A percentile compares a stretch with the other conserved stretches of the same genome.
phyloP scores from a whole-genome alignment of 2,329 filamentous ascomycete genomes.

The Plenodomus lindquistii region DNA sequence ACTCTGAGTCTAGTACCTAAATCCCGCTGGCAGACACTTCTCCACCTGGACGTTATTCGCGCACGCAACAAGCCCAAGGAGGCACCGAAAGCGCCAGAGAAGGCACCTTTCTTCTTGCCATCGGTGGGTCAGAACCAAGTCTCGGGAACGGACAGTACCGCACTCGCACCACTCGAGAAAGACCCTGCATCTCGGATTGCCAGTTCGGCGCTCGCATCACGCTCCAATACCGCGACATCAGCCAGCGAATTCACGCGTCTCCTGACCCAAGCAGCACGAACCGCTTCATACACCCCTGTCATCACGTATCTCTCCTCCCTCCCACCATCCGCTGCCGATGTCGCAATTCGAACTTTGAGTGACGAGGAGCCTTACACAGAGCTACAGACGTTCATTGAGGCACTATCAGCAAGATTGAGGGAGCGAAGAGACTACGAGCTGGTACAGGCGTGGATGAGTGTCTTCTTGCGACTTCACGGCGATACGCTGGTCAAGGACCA shows the following conservation, averaged over 20 bases:
- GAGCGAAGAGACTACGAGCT: conserved; percentile 85
- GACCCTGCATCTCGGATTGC: conserved; percentile 38
- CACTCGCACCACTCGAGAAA: conserved; percentile 14
- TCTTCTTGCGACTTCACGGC: conserved; percentile 81
- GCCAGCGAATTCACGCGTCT: conserved; percentile 53
- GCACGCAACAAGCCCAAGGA: conserved; percentile 93
- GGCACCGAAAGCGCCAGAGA: conserved; percentile 87
- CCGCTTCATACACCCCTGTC: conserved; percentile 67
- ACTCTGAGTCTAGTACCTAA: conserved; percentile 89
- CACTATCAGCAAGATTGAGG: conserved; percentile 71
- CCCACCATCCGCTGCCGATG: conserved; percentile 81
- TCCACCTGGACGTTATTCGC: conserved; percentile 88
- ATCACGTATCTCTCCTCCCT: conserved; percentile 79
- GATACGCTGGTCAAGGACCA: conserved; percentile 59
- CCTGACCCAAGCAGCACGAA: conserved; percentile 52
- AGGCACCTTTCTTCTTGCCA: conserved; percentile 93
- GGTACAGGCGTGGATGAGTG: conserved; percentile 95
- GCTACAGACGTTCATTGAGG: conserved; percentile 76
- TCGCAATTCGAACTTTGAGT: conserved; percentile 83
- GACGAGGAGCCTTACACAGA: conserved; percentile 63
- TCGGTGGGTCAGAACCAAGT: conserved; percentile 55
- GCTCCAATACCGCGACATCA: conserved; percentile 31
- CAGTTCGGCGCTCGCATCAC: conserved; percentile 37
- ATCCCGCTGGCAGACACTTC: conserved; percentile 88
- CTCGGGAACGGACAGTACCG: conserved; percentile 14